Base-by-base conservation (phyloP, 305 asterid species). In the Fraxinus angustifolia region DNA sequence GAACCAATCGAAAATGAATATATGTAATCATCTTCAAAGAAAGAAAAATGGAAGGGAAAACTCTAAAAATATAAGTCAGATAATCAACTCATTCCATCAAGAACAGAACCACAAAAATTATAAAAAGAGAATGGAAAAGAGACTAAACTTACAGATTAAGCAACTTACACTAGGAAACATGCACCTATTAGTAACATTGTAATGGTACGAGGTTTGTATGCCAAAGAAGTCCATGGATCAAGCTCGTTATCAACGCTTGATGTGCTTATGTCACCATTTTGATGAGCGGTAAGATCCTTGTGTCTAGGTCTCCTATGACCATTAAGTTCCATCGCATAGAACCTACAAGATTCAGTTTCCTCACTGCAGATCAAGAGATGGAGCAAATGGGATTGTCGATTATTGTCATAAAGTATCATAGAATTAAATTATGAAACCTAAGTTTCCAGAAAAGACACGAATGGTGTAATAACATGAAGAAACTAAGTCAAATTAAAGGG, bases 191-290 rank as follows among this genome's bases (percentile, higher is more conserved):
- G 88, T 67, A 96, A 86, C 83, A 94, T 84, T 19, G 98, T 88
- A 76, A 96, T 86, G 33, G 99, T 96, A 31, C 87, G 97, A 71
- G 99, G 99, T 84, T 90, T 92, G 90, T 90, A 94, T 16, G 99
- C 99, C 98, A 97, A 96, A 68, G 98, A 95, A 71, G 95, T 96
- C 98, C 98, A 94, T 58, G 97, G 98, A 88, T 96, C 98, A 79
- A 88, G 87, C 84, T 91, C 98, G 79, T 90, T 93, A 60, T 92
- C 95, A 34, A 83, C 56, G 85, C 73, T 87, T 50, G 85, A 85
- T 70, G 88, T 71, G 85, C 84, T 78, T 67, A 48, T 78, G 70
- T 86, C 87, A 36, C 99, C 97, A 83, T 96, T 94, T 88, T 91
- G 96, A 82, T 88, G 79, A 82, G 85, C n/a, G 78, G 67, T 83